Evolutionary conservation across 176 grass and related monocot genomes (phyloP).

Genomic region (Oryza australiensis): DNA sequence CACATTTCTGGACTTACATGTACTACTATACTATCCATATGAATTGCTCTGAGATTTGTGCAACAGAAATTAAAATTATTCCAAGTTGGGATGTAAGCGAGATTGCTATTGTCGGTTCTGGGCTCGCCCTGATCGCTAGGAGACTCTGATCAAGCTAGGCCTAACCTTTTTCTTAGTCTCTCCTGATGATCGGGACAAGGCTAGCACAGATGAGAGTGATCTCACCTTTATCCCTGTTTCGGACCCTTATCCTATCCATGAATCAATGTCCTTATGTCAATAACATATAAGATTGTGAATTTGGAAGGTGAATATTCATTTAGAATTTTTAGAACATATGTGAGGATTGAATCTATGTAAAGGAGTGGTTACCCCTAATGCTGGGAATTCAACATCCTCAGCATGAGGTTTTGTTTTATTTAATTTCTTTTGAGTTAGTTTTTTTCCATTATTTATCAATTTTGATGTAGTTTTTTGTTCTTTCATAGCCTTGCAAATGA

Average conservation of each 20-base stretch:
- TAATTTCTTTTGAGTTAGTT: not conserved
- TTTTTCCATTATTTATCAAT: slow-evolving; percentile 12
- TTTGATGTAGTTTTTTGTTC: slow-evolving; percentile 27
- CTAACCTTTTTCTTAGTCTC: no score
- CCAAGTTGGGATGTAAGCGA: no score
- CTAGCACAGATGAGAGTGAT: not conserved
- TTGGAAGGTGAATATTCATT: not conserved
- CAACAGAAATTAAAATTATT: no score
- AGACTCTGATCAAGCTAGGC: no score
- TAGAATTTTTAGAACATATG: not conserved
- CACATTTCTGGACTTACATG: not conserved
- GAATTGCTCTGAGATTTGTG: not conserved
- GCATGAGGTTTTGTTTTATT: not conserved
- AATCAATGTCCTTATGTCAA: not conserved
- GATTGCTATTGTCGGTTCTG: no score
- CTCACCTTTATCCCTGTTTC: not conserved
- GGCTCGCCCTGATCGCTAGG: no score
- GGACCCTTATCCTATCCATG: not conserved
- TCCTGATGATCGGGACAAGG: no score
- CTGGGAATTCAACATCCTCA: not conserved
- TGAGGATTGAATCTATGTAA: not conserved
- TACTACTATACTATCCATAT: not conserved
- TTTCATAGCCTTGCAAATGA: slow-evolving; percentile 61
- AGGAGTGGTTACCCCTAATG: not conserved
- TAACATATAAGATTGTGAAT: slow-evolving; percentile 1